These are phyloP conservation scores for Plasmodium coatneyi DNA, from an alignment of 169 alveolate species.

Conservation along the genomic window DNA sequence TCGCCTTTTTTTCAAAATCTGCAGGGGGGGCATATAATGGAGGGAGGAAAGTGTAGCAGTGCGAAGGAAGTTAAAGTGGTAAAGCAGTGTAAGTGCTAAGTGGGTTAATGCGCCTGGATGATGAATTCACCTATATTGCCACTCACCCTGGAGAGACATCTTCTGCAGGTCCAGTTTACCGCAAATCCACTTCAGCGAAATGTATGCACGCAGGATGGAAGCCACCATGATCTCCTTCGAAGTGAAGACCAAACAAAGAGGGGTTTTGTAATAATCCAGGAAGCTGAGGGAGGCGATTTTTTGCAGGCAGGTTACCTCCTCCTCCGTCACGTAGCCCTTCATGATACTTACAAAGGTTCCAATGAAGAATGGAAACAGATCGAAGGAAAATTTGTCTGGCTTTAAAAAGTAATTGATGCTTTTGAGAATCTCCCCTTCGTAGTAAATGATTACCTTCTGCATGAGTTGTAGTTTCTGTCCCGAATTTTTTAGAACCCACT, in stretches of 20 bases:
- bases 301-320: not conserved
- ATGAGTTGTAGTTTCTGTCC: conserved; percentile 54
- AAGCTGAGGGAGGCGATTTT: conserved; percentile 31
- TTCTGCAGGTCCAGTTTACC: not conserved
- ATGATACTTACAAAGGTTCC: not conserved
- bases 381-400: conserved; percentile 32
- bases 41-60: not conserved
- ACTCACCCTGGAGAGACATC: conserved; percentile 21
- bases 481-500: conserved; percentile 43
- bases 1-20: conserved; percentile 41
- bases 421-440: conserved; percentile 59
- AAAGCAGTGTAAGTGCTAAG: not conserved
- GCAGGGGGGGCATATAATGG: not conserved
- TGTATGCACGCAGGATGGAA: conserved; percentile 22
- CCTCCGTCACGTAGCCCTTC: conserved; percentile 2
- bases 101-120: not conserved
- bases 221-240: conserved; percentile 41
- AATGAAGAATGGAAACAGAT: conserved; percentile 19
- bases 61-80: not conserved
- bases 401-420: conserved; percentile 42
- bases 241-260: conserved; percentile 37
- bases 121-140: too few relatives aligned
- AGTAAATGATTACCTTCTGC: conserved; percentile 47
- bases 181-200: conserved; percentile 21
- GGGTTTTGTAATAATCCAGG: conserved; percentile 41